phyloP scores from a whole-genome alignment of 345 rosid species.

The Gossypium anomalum region DNA sequence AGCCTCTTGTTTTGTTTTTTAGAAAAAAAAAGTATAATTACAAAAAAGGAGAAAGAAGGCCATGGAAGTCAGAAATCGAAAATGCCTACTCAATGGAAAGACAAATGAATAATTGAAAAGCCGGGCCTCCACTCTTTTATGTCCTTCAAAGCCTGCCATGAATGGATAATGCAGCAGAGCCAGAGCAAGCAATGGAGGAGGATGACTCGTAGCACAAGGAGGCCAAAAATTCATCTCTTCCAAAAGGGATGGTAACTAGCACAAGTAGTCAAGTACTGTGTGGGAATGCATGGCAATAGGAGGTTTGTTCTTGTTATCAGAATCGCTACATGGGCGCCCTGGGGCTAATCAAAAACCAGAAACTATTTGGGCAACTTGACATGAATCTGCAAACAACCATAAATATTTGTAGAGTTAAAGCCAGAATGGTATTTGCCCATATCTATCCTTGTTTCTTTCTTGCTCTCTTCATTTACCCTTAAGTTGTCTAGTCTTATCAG shows the following conservation, averaged over 20 bases:
- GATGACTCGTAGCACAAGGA: background rate
- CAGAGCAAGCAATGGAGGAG: slow-evolving; percentile 8
- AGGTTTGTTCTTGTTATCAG: background rate
- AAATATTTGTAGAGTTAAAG: background rate
- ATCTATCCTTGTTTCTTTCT: background rate
- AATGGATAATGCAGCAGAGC: background rate
- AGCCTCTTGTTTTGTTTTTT: background rate
- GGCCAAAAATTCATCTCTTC: background rate
- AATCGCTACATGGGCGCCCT: background rate
- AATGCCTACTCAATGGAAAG: slow-evolving; percentile 1
- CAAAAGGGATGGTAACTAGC: too few species aligned
- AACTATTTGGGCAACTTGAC: background rate
- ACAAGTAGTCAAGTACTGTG: too few species aligned
- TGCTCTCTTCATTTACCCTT: background rate
- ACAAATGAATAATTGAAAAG: slow-evolving; percentile 19
- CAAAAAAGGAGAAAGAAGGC: background rate
- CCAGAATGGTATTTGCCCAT: background rate
- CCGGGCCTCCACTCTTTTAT: background rate
- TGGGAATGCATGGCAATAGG: background rate
- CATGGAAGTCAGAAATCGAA: background rate
- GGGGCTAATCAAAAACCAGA: background rate
- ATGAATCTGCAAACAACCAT: background rate
- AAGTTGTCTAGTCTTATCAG: background rate
- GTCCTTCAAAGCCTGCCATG: background rate
- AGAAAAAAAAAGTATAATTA: background rate